A percentile compares a stretch with the other conserved stretches of the same genome.
Evolutionary conservation across 306 rosid genomes (phyloP).

Genomic region (Cotoneaster glaucophyllus): DNA sequence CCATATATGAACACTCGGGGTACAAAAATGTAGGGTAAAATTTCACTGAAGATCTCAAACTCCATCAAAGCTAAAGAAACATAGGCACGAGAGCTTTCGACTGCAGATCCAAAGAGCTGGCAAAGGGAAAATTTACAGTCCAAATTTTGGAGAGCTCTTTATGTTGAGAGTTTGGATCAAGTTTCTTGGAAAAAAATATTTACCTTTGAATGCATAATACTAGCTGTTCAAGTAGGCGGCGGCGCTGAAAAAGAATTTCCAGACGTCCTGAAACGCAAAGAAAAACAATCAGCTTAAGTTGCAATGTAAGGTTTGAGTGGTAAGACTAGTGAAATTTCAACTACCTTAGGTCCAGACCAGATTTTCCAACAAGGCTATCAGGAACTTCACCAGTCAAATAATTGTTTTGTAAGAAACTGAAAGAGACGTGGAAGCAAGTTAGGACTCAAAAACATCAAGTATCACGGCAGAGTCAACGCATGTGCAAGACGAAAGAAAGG

Average conservation of each 20-base stretch:
- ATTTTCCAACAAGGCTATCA: constrained; percentile 46
- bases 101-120: constrained; percentile 23
- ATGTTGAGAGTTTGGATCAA: background rate
- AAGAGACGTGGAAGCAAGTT: constrained; percentile 22
- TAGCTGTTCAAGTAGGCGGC: constrained; percentile 44
- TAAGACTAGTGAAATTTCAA: constrained; percentile 1
- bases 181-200: constrained; percentile 10
- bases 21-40: constrained; percentile 8
- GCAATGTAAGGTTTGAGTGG: background rate
- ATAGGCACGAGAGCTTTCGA: constrained; percentile 19
- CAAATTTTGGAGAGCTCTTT: constrained; percentile 2
- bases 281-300: constrained; percentile 23
- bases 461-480: background rate
- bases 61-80: constrained; percentile 3
- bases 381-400: constrained; percentile 83
- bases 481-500: background rate
- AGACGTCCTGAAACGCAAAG: constrained; percentile 43
- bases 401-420: constrained; percentile 84
- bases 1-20: constrained; percentile 18
- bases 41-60: constrained; percentile 17
- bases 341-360: constrained; percentile 58
- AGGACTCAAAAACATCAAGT: background rate
- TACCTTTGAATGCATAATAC: constrained; percentile 4
- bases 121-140: constrained; percentile 16
- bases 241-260: constrained; percentile 60